These are phyloP conservation scores for Astragalus glycyphyllos DNA, from an alignment of 306 rosid species.

Conservation along the genomic window DNA sequence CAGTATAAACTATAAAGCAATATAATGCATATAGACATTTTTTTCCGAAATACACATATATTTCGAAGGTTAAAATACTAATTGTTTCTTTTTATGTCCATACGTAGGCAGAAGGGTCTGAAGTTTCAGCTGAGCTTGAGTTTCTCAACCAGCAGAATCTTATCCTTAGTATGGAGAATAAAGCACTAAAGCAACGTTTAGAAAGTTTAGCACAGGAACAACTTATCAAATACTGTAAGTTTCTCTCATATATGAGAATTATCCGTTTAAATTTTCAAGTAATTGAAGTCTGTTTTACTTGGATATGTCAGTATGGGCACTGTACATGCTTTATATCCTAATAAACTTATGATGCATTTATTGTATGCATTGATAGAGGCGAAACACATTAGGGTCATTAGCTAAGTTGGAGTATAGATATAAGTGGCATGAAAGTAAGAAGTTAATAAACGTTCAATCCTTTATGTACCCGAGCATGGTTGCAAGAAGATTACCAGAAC, in stretches of 20 bases:
- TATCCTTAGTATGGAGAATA: constrained; percentile 95
- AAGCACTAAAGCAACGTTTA: constrained; percentile 94
- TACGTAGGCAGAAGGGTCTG: constrained; percentile 90
- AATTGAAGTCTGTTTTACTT: not conserved
- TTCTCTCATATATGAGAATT: constrained; percentile 36
- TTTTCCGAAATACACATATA: constrained; percentile 30
- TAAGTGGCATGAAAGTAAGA: not conserved
- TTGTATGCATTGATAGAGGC: constrained; percentile 15
- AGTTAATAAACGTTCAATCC: constrained; percentile 15
- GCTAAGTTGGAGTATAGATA: constrained; percentile 32
- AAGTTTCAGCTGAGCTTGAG: constrained; percentile 91
- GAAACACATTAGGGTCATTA: constrained; percentile 24
- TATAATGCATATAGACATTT: constrained; percentile 13
- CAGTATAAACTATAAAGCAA: constrained; percentile 44
- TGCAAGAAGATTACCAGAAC: constrained; percentile 25
- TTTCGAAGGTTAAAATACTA: constrained; percentile 39
- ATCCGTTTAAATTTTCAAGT: constrained; percentile 22
- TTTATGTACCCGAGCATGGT: constrained; percentile 17
- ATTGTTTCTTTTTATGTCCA: constrained; percentile 39
- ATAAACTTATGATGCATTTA: constrained; percentile 21
- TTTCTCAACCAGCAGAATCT: constrained; percentile 95
- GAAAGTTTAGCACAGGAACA: constrained; percentile 95
- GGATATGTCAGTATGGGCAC: constrained; percentile 26
- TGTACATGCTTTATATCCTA: constrained; percentile 2
- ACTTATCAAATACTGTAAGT: constrained; percentile 90